Evolutionary conservation across 305 asterid species (phyloP), one percentile per base, ranked within the genome.

Genomic region (Striga hermonthica): DNA sequence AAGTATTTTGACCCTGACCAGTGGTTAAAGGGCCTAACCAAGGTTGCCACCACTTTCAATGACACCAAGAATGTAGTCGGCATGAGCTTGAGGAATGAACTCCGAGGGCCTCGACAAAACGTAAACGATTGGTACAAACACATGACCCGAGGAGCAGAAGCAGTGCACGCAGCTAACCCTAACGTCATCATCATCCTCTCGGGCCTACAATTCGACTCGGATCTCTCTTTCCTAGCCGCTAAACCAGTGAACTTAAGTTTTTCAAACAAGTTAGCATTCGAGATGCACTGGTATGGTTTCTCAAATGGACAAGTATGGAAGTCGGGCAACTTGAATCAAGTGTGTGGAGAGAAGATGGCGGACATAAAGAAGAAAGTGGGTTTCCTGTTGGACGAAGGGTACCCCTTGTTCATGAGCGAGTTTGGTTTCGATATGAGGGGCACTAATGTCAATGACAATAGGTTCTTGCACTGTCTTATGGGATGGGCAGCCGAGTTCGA

Each of bases 51-150:
- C 50, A 75, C 70, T 64, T 88, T 93, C 78, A 83, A 78, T 0
- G 69, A 58, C 70, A 77, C 81, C 58, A 41, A 47, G 10, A 80
- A 81, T 56, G 96, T 93, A 0, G 86, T 93, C 2, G 97, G 74
- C 39, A 90, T 93, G 96, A 93, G 99, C 90, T 67, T 93, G 54
- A 75, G 97, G 69, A 93, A 93, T 74, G 99, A 93, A 73, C 97
- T 93, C 16, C 80, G 95, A 3, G 97, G 97, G 16, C 82, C 78
- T 6, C 80, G 61, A 72, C 96, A 93, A 59, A 90, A 90, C 11
- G 75, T 76, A 59, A 64, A 76, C 10, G 97, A 86, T 67, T 93
- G 96, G 98, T 93, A 84, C 84, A 86, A 83, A 95, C 84, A 84
- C 79, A 89, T 92, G 96, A 93, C 84, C 68, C 61, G 59, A 69